Evolutionary conservation across 805 yeast species (phyloP), one percentile per base, ranked within the genome.

Genomic region (Myxozyma monticola): DNA sequence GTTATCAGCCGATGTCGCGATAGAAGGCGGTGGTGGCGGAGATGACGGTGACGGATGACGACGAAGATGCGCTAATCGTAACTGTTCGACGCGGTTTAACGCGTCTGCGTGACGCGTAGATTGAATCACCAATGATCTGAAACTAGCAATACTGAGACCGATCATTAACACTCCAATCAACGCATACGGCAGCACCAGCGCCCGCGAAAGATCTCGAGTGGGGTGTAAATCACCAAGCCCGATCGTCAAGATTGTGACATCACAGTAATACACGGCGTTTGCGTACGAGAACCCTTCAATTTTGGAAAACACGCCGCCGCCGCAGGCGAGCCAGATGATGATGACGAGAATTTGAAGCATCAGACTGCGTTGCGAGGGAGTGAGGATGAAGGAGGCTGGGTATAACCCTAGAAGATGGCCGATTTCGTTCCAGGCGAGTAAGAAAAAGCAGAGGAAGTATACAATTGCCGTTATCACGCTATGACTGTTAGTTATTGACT

Each of bases 181-280:
- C 4, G 93, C 79, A 68, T 81, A 86, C 1, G 84, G 64, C 44
- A 88, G 69, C 0, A 77, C 71, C 54, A 85, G 67, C 0, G 81
- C 83, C 62, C 79, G 78, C 0, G 84, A 75, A 0, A 80, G 79
- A 1, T 74, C 68, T 1, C 76, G 66, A 0, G 49, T 31, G 0
- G 96, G 90, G 0, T 75, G 70, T 29, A 84, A 73, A 60, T 85
- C 93, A 33, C 96, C 96, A 15, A 83, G 71, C 0, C 96, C 96
- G 25, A 89, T 77, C 1, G 96, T 89, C 41, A 86, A 70, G 34
- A 84, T 70, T 0, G 95, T 81, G 1, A 85, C 88, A 9, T 79
- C 77, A 60, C 88, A 81, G 64, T 77, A 87, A 63, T 86, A 88
- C 39, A 87, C 64, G 0, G 86, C 80, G n/a, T 80, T 74, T 0